Conservation (phyloP, 768 basidiomycete genomes). For the Lentinula raphanica region DNA sequence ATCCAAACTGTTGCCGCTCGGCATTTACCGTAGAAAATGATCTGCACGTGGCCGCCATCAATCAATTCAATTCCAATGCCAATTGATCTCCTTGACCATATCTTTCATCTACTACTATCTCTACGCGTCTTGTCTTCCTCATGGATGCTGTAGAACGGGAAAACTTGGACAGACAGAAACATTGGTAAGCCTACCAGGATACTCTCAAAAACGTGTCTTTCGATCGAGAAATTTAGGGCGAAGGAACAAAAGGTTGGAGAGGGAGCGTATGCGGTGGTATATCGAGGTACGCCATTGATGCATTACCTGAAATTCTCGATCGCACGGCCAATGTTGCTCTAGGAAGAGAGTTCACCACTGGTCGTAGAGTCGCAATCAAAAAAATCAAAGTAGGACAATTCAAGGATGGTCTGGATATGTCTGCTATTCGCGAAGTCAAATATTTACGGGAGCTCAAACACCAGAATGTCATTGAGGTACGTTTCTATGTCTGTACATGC, state of each 20-base stretch:
- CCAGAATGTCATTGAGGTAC: slow-evolving; percentile 90
- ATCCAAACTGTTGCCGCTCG: no score
- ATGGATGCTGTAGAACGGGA: slow-evolving; percentile 86
- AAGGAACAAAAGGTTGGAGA: slow-evolving; percentile 83
- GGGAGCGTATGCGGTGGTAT: slow-evolving; percentile 95
- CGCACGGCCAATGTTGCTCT: slow-evolving; percentile 7
- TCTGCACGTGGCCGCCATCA: no score
- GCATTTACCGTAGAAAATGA: no score
- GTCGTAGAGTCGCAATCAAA: slow-evolving; percentile 91
- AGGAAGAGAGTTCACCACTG: slow-evolving; percentile 74
- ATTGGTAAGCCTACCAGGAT: slow-evolving; percentile 43
- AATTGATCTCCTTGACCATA: no score
- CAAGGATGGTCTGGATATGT: slow-evolving; percentile 99
- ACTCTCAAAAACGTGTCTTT: slow-evolving; percentile 6
- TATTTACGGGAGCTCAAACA: slow-evolving; percentile 92
- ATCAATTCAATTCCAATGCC: no score
- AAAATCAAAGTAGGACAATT: slow-evolving; percentile 96
- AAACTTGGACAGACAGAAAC: slow-evolving; percentile 65
- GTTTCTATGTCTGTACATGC: slow-evolving; percentile 9
- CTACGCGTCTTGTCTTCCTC: neutral
- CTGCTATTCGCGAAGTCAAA: slow-evolving; percentile 96
- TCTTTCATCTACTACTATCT: no score
- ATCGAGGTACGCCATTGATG: slow-evolving; percentile 74
- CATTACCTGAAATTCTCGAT: neutral
- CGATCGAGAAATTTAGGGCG: slow-evolving; percentile 52